Evolutionary conservation across 2,329 filamentous ascomycete species (phyloP), one percentile per base, ranked within the genome.

Genomic region (Arthrobotrys sinensis): DNA sequence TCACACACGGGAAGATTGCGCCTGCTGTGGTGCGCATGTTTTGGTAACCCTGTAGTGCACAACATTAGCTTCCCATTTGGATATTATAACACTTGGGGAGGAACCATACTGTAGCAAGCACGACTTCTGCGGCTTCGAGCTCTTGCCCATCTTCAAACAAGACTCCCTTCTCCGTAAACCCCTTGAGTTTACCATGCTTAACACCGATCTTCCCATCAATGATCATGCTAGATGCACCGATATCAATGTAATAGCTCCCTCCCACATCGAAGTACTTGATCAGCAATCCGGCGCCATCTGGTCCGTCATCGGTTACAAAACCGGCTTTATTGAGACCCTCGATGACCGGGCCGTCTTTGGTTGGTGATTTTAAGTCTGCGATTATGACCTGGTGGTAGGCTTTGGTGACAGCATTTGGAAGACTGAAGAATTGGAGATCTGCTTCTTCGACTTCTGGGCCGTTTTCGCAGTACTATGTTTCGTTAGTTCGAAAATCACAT

Each of bases 231-330:
- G 88, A 88, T 0, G 87, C 88, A 0, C 91, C 91, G 0, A 91
- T 90, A 77, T 92, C 89, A 79, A 92, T 90, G 83, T 92, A 92
- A 82, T 92, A 92, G 0, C 91, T 90, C 0, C 91, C 91, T 0
- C 90, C 90, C 1, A 89, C 87, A 80, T 90, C 89, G 79, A 90
- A 86, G 81, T 91, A 92, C 82, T 91, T 91, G 65, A 88, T 83
- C 71, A 89, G 86, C 0, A 91, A 85, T 0, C 90, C 90, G 0
- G 87, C 85, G 0, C 85, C 87, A 66, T 90, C 86, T 0, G 88
- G 87, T 0, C 90, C 90, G 0, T 82, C 83, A 80, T 92, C 90
- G 0, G 89, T 83, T 66, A 87, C 86, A 85, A 92, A 92, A 0
- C 91, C 91, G 0, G 86, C 90, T 43, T 85, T 86, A 4, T 84